Base-by-base conservation (phyloP, 306 rosid species). In the Alnus glutinosa region DNA sequence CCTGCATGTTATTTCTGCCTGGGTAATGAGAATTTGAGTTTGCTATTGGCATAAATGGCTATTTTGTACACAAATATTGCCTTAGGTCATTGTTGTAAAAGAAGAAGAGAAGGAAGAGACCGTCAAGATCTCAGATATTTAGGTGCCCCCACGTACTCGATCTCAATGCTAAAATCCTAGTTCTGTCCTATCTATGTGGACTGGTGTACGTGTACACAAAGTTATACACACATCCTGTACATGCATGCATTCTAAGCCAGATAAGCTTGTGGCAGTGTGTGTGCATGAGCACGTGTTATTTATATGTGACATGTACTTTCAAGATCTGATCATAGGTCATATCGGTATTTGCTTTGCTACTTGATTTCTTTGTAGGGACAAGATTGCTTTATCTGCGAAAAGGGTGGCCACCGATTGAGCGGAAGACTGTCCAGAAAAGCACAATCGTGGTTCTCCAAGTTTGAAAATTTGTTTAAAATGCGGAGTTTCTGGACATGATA, bases 401-500 rank as follows among this genome's bases (percentile, higher is more conserved):
- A 88, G 59, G 81, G 88, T 71, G 96, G 96, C 55, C 99, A 96
- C 82, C 92, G 88, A 23, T 23, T 0, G 28, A 42, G 92, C 98
- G 28, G 90, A 85, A 83, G 92, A 88, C 78, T 96, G 99, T 87
- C 96, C 97, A 19, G 97, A 92, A 76, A 92, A 89, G 92, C 61
- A 79, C 64, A 77, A 16, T 19, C 66, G 71, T 57, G 83, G 72
- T 57, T 80, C 87, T 51, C 49, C 70, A 80, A 82, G 71, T 55
- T 62, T 78, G n/a, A 85, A 51, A 1, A 62, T 91, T 30, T 96
- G 99, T 88, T 82, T 93, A 48, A 96, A 88, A 83, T 96, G 99
- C 69, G 96, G 99, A 68, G 81, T 86, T 82, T 76, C 90, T 83
- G 97, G 92, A 44, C 99, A 96, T 90, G 98, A 93, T 54, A 96